Evolutionary conservation across 352 stramenopile species (phyloP), one percentile per base, ranked within the genome.

Genomic region (Thalassiosira delicatula): DNA sequence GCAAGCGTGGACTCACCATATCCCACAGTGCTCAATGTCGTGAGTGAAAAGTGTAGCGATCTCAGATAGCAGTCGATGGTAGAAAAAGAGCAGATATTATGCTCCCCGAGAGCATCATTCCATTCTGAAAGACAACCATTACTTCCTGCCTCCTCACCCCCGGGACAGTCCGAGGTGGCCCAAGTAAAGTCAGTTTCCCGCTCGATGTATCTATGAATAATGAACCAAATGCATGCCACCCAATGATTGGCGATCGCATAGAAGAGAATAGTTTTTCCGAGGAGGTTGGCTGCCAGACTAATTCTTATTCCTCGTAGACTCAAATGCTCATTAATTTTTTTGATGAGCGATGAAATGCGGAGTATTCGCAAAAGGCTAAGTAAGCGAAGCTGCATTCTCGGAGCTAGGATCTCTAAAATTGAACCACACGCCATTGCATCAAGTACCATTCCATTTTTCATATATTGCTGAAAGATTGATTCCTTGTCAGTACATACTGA

Each of bases 201-300:
- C 40, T 93, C 87, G 27, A 90, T 65, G 49, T 91, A 92, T 56
- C 89, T 73, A 56, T 93, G 89, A 53, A 93, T 84, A 25, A 87
- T 83, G 68, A 92, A 93, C 89, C 89, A 93, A 42, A 84, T 76
- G 70, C 89, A 93, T 21, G 86, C 81, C 33, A 79, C 73, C 74
- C 76, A 86, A 86, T 93, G 89, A 70, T 91, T 92, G 25, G 86
- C 40, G 19, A 91, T 71, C 4, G 77, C 42, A 44, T 91, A 92
- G 67, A 83, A 84, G 30, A 91, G 54, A 32, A 87, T 79, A 35
- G 92, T 71, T 46, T 67, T 87, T 19, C 54, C 37, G 27, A 91
- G 67, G 2, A 88, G 71, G 25, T 87, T 81, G 7, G 84, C 76
- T 62, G 84, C 74, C 3, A 89, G 76, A 62, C 83, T 89, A 29